Evolutionary conservation across 371 early-diverging fungal species (phyloP), one percentile per base, ranked within the genome.

Genomic region (Mucor plumbeus): DNA sequence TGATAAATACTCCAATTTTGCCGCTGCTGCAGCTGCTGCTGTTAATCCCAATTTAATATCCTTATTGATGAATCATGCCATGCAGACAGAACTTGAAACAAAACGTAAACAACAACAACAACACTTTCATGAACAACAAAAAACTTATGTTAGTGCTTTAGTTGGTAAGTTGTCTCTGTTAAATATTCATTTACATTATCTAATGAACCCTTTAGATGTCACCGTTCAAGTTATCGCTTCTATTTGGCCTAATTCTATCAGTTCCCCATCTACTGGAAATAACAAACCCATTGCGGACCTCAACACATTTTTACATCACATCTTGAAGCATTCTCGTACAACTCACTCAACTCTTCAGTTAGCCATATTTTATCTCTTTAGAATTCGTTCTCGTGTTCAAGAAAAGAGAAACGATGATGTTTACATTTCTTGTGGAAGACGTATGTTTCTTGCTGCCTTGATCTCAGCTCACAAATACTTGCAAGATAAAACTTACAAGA

Each of bases 381-480:
- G 85, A 43, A 78, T 84, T 44, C 75, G 77, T 36, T 58, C 78
- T 38, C 65, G 66, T 17, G 72, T 79, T 10, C 71, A 71, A 48
- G 64, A 71, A 61, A 69, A 59, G 17, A 55, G 53, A 7, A 44
- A 50, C 9, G 63, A 74, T 5, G 71, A 73, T 65, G 72, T 58
- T 13, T 77, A 74, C 59, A 59, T 69, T 10, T 68, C 74, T 21
- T 91, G 92, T 67, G 91, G 92, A 5, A 79, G 92, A 21, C 86
- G 92, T 39, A 91, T 92, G 91, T 92, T 91, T 76, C 77, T 92
- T 21, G 91, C 91, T 9, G 88, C 91, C 1, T 65, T 92, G 15
- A 88, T 92, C 53, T 80, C 88, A 34, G 93, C 92, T 8, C 89
- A 90, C 54, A 93, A 93, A 68, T 93, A 87, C 65, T 81, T 90